Percentiles rank a stretch among this genome's conserved stretches.
Evolutionary conservation across 2,329 filamentous ascomycete species (phyloP).

Genomic region (Beauveria bassiana): DNA sequence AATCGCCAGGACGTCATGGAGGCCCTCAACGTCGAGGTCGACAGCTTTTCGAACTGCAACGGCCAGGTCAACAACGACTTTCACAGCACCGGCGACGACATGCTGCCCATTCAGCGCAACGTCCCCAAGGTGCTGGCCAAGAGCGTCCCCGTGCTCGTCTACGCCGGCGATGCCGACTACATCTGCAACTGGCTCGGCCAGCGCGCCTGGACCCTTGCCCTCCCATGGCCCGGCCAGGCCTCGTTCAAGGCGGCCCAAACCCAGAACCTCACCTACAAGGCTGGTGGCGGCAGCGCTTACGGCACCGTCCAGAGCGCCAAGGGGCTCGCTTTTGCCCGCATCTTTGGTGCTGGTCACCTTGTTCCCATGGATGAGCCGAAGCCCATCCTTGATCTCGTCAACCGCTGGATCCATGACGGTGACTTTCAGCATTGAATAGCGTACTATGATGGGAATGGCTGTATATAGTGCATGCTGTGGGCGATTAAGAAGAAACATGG

Average conservation of each 20-base stretch:
- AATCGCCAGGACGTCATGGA: conserved; percentile 78
- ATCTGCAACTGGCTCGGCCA: conserved; percentile 99
- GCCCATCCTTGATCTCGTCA: conserved; percentile 83
- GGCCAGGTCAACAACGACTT: conserved; percentile 98
- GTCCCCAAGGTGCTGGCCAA: conserved; percentile 72
- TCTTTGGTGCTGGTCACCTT: conserved; percentile 93
- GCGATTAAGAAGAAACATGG: neutral
- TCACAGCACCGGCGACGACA: conserved; percentile 95
- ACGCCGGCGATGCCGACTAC: conserved; percentile 82
- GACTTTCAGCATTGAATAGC: conserved; percentile 2
- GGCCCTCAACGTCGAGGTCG: conserved; percentile 83
- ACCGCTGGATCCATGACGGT: conserved; percentile 64
- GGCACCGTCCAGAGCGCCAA: conserved; percentile 79
- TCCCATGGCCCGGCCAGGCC: conserved; percentile 87
- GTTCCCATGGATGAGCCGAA: conserved; percentile 94
- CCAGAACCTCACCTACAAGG: conserved; percentile 57
- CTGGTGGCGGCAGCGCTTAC: conserved; percentile 37
- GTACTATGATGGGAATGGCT: neutral
- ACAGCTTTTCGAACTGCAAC: conserved; percentile 92
- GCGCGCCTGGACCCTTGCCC: conserved; percentile 86
- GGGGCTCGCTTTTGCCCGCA: conserved; percentile 89
- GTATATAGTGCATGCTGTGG: neutral
- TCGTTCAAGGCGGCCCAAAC: conserved; percentile 65
- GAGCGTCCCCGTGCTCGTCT: conserved; percentile 90
- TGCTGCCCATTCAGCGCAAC: conserved; percentile 91